Base-by-base conservation (phyloP, 2,329 filamentous ascomycete genomes). In the Achaetomium macrosporum region DNA sequence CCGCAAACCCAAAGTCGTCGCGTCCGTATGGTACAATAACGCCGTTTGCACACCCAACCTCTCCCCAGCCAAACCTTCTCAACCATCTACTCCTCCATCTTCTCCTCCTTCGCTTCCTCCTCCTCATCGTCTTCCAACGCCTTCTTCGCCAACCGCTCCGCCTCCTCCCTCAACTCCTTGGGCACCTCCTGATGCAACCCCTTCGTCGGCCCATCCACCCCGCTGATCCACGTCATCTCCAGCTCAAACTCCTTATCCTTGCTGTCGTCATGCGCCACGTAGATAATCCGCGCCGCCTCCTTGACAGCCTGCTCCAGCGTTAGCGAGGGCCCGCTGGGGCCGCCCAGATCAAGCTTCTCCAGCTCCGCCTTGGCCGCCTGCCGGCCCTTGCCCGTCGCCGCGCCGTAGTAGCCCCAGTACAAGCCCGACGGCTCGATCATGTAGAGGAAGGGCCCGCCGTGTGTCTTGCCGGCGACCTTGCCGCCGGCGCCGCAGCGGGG, bases 241-340 rank as follows among this genome's bases (percentile, higher is more conserved):
- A 99, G 78, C 82, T 99, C 93, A 66, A 97, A 99, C 61, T 97
- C 93, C 79, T 99, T 99, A 75, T 97, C 93, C 77, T 97, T 97
- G 79, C 92, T 97, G 71, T 99, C 93, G 71, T 97, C 93, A 69
- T 99, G 93, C 45, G 92, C 91, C 56, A 96, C 83, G 70, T 96
- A 95, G 73, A 99, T 97, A 73, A 99, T 99, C 57, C 90, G 79
- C 52, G 93, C 93, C 33, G 93, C 93, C 77, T 97, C 88, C 78
- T 95, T 96, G 66, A 99, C 89, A 47, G 87, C 93, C 67, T 97
- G 85, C 66, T 87, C 77, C 55, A 99, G 76, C 57, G 85, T 88
- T 50, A 97, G 79, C 85, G 37, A 29, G 4, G 50, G 49, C 2
- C 79, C 57, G 46, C 79, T 85, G 51, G 83, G 87, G 11, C 84